Conservation (phyloP, 1,284 basidiomycete species). For the Trichosporon inkin region DNA sequence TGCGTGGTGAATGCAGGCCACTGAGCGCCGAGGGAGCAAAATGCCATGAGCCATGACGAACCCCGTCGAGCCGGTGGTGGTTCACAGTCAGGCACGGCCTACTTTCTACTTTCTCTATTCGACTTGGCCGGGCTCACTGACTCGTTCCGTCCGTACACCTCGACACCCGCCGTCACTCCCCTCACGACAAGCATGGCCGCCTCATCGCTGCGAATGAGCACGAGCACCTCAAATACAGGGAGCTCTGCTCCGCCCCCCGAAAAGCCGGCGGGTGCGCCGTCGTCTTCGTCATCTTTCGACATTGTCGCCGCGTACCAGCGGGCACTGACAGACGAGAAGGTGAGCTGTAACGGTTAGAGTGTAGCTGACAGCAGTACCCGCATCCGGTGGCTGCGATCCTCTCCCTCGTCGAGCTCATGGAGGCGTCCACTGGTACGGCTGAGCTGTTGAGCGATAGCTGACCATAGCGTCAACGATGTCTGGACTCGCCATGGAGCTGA, state of each 20-base stretch:
- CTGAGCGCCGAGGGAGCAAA: too few species aligned
- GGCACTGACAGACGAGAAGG: constrained; percentile 45
- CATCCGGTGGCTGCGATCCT: constrained; percentile 52
- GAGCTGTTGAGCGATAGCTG: constrained; percentile 4
- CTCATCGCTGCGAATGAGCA: constrained; percentile 7
- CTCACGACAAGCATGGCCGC: constrained; percentile 10
- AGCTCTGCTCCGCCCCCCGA: not conserved
- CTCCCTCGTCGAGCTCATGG: constrained; percentile 49
- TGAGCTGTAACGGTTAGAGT: constrained; percentile 18
- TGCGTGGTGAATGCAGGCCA: too few species aligned
- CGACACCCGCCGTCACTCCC: not conserved
- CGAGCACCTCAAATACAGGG: not conserved
- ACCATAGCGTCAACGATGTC: constrained; percentile 44
- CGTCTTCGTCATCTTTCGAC: constrained; percentile 33
- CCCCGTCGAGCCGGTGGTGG: not conserved
- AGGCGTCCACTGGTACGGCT: constrained; percentile 50
- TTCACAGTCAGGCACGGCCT: constrained; percentile 13
- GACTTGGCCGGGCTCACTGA: not conserved
- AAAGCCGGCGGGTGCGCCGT: not conserved
- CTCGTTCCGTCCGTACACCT: not conserved
- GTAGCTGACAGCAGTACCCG: constrained; percentile 29
- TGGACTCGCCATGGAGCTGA: constrained; percentile 44
- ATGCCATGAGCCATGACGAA: too few species aligned
- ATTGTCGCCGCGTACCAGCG: constrained; percentile 43
- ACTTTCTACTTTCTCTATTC: not conserved